Base-by-base conservation (phyloP, 176 grass and related monocot genomes). In the Otatea glauca region DNA sequence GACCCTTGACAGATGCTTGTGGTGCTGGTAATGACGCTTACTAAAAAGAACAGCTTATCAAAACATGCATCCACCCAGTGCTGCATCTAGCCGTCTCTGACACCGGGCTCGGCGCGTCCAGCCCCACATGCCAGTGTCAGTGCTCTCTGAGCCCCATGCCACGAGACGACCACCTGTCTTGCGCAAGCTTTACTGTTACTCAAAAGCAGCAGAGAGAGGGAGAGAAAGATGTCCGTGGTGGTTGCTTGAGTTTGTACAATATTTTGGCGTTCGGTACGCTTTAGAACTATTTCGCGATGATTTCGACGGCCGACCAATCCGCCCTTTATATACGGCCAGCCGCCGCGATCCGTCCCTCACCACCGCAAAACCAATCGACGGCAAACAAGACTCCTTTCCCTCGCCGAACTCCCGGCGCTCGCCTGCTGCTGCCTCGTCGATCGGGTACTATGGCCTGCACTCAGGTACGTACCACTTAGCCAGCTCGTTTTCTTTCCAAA, bases 151-250 rank as follows among this genome's bases (percentile, higher is more conserved):
- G 14, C 76, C 16, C 8, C 13, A n/a, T n/a, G n/a, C n/a, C n/a
- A n/a, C n/a, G n/a, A n/a, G n/a, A n/a, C n/a, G n/a, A n/a, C n/a
- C n/a, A 7, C 17, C 34, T 47, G 14, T 41, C 37, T 82, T 90
- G 84, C 88, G 38, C 6, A 51, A 86, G 63, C 88, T 90, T 86
- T 86, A 90, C 88, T 83, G 67, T 68, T 41, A 86, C 79, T 73
- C 88, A 83, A 90, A 83, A 73, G 84, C 65, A 16, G 45, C 1
- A 21, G 5, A 64, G 18, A 49, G 17, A 56, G 35, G 3, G 35
- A 37, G 35, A 37, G 32, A 27, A 37, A 54, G 37, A 68, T 21
- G 23, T 34, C 1, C 0, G 27, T 20, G 45, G 83, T 83, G 79
- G 54, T 86, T 83, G 88, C 88, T 90, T 90, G 79, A 86, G 47